These are phyloP conservation scores for Heimioporus retisporus DNA, from an alignment of 1,284 basidiomycete genomes.

Conservation along the genomic window DNA sequence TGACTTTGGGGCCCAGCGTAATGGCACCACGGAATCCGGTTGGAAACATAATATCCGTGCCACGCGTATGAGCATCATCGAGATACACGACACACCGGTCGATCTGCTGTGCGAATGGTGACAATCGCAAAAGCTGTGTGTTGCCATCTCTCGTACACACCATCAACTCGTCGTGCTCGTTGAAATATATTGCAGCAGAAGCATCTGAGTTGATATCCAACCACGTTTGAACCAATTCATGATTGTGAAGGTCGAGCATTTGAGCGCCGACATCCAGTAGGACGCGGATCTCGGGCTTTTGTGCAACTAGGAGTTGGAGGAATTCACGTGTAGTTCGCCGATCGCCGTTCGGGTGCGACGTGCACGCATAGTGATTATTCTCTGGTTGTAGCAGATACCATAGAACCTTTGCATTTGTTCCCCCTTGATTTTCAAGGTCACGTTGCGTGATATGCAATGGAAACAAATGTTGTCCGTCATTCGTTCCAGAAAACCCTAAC, in stretches of 20 bases:
- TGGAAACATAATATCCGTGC: slow-evolving; percentile 63
- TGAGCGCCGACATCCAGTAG: background rate
- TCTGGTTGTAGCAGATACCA: background rate
- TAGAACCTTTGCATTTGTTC: background rate
- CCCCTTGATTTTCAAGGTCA: background rate
- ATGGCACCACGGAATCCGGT: slow-evolving; percentile 52
- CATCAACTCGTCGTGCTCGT: slow-evolving; percentile 51
- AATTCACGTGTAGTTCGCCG: background rate
- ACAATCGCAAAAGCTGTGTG: slow-evolving; percentile 50
- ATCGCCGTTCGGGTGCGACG: background rate
- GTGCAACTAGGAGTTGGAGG: background rate
- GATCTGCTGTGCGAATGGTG: slow-evolving; percentile 52
- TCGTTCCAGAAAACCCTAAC: slow-evolving; percentile 32
- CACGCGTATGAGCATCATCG: slow-evolving; percentile 65
- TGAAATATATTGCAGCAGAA: slow-evolving; percentile 57
- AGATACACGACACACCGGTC: slow-evolving; percentile 60
- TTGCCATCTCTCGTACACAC: slow-evolving; percentile 51
- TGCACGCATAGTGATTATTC: background rate
- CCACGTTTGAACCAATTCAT: slow-evolving; percentile 42
- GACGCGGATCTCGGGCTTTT: slow-evolving; percentile 1
- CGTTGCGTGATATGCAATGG: slow-evolving; percentile 22
- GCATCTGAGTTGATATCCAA: slow-evolving; percentile 42
- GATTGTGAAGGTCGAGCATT: background rate
- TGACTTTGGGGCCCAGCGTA: background rate
- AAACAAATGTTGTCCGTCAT: slow-evolving; percentile 24